A percentile compares a stretch with the other conserved stretches of the same genome.
phyloP scores from a whole-genome alignment of 2,329 filamentous ascomycete genomes.

The Tolypocladium tropicale region DNA sequence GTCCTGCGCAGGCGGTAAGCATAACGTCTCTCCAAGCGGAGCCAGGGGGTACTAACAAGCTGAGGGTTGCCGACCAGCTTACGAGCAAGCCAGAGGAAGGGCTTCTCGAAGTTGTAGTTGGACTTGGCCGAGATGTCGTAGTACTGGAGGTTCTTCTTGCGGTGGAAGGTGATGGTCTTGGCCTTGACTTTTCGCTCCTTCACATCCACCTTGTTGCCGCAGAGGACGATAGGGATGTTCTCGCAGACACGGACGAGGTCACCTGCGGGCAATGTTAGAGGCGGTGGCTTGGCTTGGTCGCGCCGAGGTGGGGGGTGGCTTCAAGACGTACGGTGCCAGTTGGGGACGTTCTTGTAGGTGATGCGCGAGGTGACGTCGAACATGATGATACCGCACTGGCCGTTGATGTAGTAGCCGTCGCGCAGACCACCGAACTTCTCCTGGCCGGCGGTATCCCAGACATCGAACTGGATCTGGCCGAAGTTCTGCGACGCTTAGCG shows the following conservation, averaged over 20 bases:
- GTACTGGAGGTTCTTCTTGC: conserved; percentile 99
- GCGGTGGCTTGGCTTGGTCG: not conserved
- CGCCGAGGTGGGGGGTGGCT: not conserved
- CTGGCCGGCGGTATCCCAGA: conserved; percentile 98
- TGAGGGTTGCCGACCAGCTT: conserved; percentile 91
- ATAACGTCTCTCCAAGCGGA: not conserved
- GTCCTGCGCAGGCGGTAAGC: conserved; percentile 49
- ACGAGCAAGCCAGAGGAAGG: conserved; percentile 97
- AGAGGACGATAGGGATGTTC: conserved; percentile 97
- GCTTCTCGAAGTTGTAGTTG: conserved; percentile 99
- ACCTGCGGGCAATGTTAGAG: conserved; percentile 39
- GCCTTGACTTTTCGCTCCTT: conserved; percentile 99
- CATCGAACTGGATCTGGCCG: conserved; percentile 94
- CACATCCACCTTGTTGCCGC: conserved; percentile 99
- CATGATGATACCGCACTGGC: conserved; percentile 99
- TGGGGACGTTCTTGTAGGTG: conserved; percentile 99
- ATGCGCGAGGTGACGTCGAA: conserved; percentile 99
- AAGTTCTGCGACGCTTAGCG: conserved; percentile 54
- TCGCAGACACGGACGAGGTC: conserved; percentile 98
- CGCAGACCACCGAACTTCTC: conserved; percentile 99
- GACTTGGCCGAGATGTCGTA: conserved; percentile 99
- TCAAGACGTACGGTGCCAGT: conserved; percentile 92
- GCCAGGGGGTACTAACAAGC: conserved; percentile 9
- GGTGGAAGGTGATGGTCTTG: conserved; percentile 99
- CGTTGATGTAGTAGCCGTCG: conserved; percentile 99